Evolutionary conservation across 163 green algal genomes (phyloP).

Genomic region (Scenedesmus sp.): DNA sequence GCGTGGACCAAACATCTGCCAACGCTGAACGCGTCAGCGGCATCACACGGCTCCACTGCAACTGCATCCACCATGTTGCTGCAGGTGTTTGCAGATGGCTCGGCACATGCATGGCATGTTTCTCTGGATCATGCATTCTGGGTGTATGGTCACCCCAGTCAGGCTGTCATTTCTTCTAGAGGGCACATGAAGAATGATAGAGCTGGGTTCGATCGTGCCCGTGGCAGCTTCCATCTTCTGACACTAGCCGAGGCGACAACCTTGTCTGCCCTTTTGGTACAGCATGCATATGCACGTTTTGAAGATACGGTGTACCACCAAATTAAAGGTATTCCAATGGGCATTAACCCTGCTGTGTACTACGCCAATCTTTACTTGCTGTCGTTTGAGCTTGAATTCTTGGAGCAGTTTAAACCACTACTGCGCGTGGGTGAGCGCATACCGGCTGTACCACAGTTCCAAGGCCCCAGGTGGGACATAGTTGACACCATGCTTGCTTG

Average conservation of each 20-base stretch:
- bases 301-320: neutral
- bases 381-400: neutral
- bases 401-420: neutral
- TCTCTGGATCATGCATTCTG: neutral
- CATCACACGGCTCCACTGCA: neutral
- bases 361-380: neutral
- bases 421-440: neutral
- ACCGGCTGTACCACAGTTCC: neutral
- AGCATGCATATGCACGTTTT: neutral
- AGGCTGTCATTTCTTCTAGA: neutral
- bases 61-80: neutral
- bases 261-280: neutral
- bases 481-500: neutral
- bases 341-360: slow-evolving; percentile 7
- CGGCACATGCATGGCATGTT: neutral
- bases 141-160: neutral
- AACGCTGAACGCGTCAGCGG: neutral
- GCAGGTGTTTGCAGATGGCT: neutral
- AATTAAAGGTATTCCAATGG: slow-evolving; percentile 1
- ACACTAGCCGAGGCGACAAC: neutral
- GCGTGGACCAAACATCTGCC: neutral
- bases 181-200: neutral
- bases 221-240: neutral
- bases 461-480: neutral
- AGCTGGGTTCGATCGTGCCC: neutral